Conservation (phyloP, 768 basidiomycete species). For the Mycena albidolilacea region DNA sequence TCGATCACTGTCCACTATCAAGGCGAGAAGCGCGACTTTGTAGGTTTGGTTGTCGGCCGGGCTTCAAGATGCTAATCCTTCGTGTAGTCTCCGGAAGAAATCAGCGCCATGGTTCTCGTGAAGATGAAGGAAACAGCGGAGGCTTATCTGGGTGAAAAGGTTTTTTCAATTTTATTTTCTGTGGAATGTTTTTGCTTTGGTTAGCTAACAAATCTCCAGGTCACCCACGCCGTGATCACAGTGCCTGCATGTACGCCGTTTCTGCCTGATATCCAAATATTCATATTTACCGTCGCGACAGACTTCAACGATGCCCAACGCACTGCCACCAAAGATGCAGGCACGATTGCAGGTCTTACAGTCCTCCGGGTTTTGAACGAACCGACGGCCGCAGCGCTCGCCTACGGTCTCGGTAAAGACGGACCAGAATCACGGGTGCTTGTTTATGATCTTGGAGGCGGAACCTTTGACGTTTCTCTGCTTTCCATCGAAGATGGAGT, state of each 20-base stretch:
- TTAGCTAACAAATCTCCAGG: slow-evolving; percentile 11
- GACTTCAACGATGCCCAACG: slow-evolving; percentile 79
- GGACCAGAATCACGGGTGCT: slow-evolving; percentile 71
- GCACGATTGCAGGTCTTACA: slow-evolving; percentile 74
- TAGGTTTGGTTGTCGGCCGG: slow-evolving; percentile 43
- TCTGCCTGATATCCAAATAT: slow-evolving; percentile 1
- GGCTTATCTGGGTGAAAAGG: slow-evolving; percentile 74
- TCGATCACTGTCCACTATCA: slow-evolving; percentile 63
- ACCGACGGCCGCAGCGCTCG: slow-evolving; percentile 80
- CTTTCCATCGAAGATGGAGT: slow-evolving; percentile 78
- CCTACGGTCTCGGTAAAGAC: slow-evolving; percentile 78
- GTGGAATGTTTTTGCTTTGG: not conserved
- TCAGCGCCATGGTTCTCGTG: slow-evolving; percentile 74
- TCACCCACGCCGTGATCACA: slow-evolving; percentile 69
- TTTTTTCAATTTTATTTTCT: slow-evolving; percentile 38
- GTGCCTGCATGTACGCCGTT: slow-evolving; percentile 68
- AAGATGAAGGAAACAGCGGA: slow-evolving; percentile 84
- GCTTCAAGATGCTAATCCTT: not conserved
- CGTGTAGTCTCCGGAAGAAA: slow-evolving; percentile 73
- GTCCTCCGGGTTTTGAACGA: slow-evolving; percentile 79
- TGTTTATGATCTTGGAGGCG: slow-evolving; percentile 82
- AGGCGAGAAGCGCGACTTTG: slow-evolving; percentile 63
- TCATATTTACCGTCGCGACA: slow-evolving; percentile 48
- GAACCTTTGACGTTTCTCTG: slow-evolving; percentile 82
- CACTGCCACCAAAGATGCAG: slow-evolving; percentile 79